These are phyloP conservation scores for Zygosaccharomyces bisporus DNA, from an alignment of 805 yeast genomes.

Conservation along the genomic window DNA sequence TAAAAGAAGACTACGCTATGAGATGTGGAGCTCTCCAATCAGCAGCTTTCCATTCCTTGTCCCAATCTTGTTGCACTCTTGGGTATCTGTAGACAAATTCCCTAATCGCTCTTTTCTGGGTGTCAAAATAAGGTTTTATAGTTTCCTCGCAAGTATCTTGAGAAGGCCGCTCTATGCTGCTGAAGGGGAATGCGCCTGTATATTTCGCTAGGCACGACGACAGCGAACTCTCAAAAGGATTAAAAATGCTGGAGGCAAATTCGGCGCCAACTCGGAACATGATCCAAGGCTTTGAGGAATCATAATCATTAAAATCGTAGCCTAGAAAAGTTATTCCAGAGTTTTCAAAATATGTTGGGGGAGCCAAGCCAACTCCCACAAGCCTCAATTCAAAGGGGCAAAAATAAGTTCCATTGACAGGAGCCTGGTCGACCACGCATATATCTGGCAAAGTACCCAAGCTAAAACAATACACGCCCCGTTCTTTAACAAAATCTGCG, in stretches of 20 bases:
- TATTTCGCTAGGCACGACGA: slow-evolving; percentile 12
- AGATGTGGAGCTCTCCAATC: slow-evolving; percentile 20
- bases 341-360: slow-evolving; percentile 29
- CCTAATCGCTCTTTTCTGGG: slow-evolving; percentile 10
- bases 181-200: slow-evolving; percentile 9
- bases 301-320: slow-evolving; percentile 19
- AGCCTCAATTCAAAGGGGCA: slow-evolving; percentile 25
- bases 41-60: slow-evolving; percentile 9
- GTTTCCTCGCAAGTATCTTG: neutral
- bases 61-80: slow-evolving; percentile 9
- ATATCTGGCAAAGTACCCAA: slow-evolving; percentile 18
- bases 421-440: neutral
- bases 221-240: slow-evolving; percentile 11
- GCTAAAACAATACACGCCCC: slow-evolving; percentile 25
- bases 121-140: slow-evolving; percentile 8
- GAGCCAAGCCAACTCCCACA: slow-evolving; percentile 15
- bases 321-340: slow-evolving; percentile 29
- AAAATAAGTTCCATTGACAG: slow-evolving; percentile 14
- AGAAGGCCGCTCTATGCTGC: slow-evolving; percentile 2
- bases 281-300: slow-evolving; percentile 17
- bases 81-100: slow-evolving; percentile 14
- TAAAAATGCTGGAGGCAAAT: slow-evolving; percentile 14
- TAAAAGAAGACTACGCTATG: neutral
- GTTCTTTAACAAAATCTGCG: slow-evolving; percentile 21
- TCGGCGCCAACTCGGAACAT: slow-evolving; percentile 14